phyloP scores from a whole-genome alignment of 768 basidiomycete species.

The Boletus sp. region DNA sequence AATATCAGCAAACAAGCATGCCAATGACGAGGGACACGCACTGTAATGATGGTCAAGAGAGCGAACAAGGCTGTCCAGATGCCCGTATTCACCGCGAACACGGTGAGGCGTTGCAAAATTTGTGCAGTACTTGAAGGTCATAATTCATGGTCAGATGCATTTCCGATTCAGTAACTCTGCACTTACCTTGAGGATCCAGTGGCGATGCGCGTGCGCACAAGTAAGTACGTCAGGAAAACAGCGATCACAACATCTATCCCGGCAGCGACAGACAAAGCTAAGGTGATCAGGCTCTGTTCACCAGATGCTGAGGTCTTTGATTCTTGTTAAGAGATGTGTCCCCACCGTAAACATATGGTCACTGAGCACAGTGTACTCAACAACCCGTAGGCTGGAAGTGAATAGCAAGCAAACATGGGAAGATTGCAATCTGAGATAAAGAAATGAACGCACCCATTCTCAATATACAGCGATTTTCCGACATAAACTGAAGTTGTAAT shows the following conservation, averaged over 20 bases:
- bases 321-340: background rate
- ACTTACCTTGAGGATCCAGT: background rate
- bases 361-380: background rate
- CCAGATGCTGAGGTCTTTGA: background rate
- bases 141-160: background rate
- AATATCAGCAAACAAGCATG: background rate
- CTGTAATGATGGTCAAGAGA: slow-evolving; percentile 27
- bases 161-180: background rate
- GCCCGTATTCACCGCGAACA: slow-evolving; percentile 23
- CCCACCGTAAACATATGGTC: background rate
- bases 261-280: background rate
- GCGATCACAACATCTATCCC: slow-evolving; percentile 6
- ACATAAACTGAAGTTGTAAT: background rate
- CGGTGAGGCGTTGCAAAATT: slow-evolving; percentile 7
- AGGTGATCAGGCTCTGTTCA: background rate
- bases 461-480: background rate
- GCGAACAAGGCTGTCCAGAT: slow-evolving; percentile 49
- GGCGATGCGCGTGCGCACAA: background rate
- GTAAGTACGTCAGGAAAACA: slow-evolving; percentile 4
- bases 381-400: background rate
- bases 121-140: background rate
- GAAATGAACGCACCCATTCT: background rate
- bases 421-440: background rate
- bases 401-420: background rate
- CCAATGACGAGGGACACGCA: background rate